Percentiles rank a stretch among this genome's conserved stretches.
phyloP scores from a whole-genome alignment of 2,329 filamentous ascomycete species.

The Purpureocillium lavendulum region DNA sequence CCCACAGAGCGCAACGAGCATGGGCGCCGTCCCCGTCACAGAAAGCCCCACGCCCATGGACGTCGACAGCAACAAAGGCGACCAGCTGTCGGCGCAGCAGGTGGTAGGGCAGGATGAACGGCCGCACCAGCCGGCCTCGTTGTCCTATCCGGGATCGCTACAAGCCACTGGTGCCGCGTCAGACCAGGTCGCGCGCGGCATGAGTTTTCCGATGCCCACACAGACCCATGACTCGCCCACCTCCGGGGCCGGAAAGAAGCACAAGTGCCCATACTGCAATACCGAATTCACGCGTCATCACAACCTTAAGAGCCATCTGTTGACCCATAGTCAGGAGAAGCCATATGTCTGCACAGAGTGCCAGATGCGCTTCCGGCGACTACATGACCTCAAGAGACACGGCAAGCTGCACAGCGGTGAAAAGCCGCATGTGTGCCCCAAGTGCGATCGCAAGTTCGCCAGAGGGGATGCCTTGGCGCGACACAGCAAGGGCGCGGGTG shows the following conservation, averaged over 20 bases:
- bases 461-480: constrained; percentile 89
- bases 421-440: constrained; percentile 87
- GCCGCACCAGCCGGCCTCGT: constrained; percentile 34
- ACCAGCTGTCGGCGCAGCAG: constrained; percentile 25
- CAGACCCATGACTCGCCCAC: constrained; percentile 44
- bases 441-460: constrained; percentile 90
- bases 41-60: constrained; percentile 48
- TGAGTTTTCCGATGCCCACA: constrained; percentile 49
- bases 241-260: constrained; percentile 64
- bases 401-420: constrained; percentile 96
- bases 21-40: constrained; percentile 34
- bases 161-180: constrained; percentile 32
- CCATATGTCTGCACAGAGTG: constrained; percentile 93
- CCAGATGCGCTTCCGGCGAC: constrained; percentile 79
- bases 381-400: constrained; percentile 94
- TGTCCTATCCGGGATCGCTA: constrained; percentile 47
- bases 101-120: constrained; percentile 44
- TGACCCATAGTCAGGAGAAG: constrained; percentile 98
- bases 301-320: constrained; percentile 92
- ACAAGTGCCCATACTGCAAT: constrained; percentile 93
- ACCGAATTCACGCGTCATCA: constrained; percentile 97
- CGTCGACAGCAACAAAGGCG: constrained; percentile 35
- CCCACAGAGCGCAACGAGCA: constrained; percentile 34
- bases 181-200: constrained; percentile 38
- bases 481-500: constrained; percentile 91